These are phyloP conservation scores for Corymbia maculata DNA, from an alignment of 345 rosid species.

Conservation along the genomic window DNA sequence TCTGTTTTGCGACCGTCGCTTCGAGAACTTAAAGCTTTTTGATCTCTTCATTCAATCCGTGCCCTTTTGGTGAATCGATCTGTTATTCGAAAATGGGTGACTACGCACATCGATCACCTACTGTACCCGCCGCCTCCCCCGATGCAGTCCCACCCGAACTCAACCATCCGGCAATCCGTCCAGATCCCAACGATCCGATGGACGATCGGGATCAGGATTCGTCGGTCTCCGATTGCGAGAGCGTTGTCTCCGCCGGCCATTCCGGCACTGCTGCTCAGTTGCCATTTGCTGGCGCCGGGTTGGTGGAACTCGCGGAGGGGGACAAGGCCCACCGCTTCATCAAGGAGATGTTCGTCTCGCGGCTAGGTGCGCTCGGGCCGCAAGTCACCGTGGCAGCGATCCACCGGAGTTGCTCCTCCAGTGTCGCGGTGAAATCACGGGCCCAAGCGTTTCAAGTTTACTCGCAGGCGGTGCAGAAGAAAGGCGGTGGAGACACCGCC, in stretches of 20 bases:
- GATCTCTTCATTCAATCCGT: not conserved
- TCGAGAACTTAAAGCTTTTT: not conserved
- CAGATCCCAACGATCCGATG: not conserved
- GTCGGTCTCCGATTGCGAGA: slow-evolving; percentile 55
- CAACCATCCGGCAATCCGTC: not conserved
- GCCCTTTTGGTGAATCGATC: not conserved
- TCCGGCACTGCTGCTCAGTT: not conserved
- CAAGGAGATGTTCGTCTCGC: slow-evolving; percentile 23
- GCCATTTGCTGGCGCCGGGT: slow-evolving; percentile 4
- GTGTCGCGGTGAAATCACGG: slow-evolving; percentile 30
- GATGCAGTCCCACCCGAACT: not conserved
- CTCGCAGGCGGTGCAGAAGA: slow-evolving; percentile 37
- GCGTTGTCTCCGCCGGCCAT: slow-evolving; percentile 8
- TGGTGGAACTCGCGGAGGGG: slow-evolving; percentile 35
- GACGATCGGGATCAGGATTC: slow-evolving; percentile 10
- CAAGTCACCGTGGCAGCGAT: slow-evolving; percentile 32
- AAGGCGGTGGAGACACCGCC: slow-evolving; percentile 30
- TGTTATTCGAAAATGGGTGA: not conserved
- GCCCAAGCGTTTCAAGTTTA: slow-evolving; percentile 48
- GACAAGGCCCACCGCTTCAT: slow-evolving; percentile 42
- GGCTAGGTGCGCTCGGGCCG: slow-evolving; percentile 24
- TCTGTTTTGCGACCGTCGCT: not conserved
- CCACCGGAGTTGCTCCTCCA: slow-evolving; percentile 27
- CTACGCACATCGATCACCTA: not conserved
- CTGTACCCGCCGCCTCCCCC: not conserved